Evolutionary conservation across 345 rosid species (phyloP).

Genomic region (Litchi chinensis): DNA sequence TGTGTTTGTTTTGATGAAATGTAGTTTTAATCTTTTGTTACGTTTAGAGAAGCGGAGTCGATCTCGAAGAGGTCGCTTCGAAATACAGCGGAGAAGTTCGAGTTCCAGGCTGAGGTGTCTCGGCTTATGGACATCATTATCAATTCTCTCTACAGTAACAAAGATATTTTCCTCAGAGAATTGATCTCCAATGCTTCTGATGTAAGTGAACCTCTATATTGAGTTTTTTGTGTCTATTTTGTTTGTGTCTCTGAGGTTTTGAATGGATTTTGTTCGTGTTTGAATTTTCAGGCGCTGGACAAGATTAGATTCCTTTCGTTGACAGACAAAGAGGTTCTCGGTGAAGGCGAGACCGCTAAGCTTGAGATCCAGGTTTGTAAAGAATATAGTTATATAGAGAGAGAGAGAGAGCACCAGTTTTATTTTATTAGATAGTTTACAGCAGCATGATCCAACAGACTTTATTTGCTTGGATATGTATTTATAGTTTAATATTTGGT

Average conservation of each 20-base stretch:
- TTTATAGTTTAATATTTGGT: not conserved
- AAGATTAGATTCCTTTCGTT: constrained; percentile 94
- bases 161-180: constrained; percentile 96
- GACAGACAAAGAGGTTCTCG: constrained; percentile 88
- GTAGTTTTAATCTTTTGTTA: constrained; percentile 1
- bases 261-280: constrained; percentile 14
- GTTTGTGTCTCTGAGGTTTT: constrained; percentile 6
- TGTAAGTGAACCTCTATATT: constrained; percentile 44
- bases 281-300: constrained; percentile 74
- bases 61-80: constrained; percentile 90
- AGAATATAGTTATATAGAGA: not conserved
- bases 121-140: constrained; percentile 97
- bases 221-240: not conserved
- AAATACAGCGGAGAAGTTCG: constrained; percentile 81
- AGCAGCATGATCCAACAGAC: not conserved
- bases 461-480: not conserved
- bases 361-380: constrained; percentile 90
- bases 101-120: constrained; percentile 99
- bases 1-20: not conserved
- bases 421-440: not conserved
- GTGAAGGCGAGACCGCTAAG: constrained; percentile 89
- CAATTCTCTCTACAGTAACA: constrained; percentile 98
- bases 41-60: constrained; percentile 81
- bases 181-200: constrained; percentile 98
- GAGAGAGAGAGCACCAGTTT: not conserved